These are phyloP conservation scores for Biscogniauxia sp. DNA, from an alignment of 2,329 filamentous ascomycete genomes.

Conservation along the genomic window DNA sequence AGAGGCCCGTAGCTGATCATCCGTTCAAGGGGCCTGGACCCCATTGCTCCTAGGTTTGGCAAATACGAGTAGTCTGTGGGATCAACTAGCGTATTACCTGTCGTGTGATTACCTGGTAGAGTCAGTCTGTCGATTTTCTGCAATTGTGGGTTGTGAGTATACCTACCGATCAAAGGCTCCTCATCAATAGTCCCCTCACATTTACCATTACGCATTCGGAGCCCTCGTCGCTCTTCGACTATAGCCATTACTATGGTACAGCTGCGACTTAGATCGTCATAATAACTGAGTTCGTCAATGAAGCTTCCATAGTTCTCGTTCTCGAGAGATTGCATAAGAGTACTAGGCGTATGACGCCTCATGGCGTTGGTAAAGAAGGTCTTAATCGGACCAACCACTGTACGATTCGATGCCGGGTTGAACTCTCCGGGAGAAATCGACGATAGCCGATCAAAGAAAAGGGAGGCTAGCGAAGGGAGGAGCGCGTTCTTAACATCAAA, in stretches of 20 bases:
- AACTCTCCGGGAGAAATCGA: slow-evolving; percentile 47
- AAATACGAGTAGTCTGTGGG: slow-evolving; percentile 53
- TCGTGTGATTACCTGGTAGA: slow-evolving; percentile 2
- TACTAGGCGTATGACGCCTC: slow-evolving; percentile 34
- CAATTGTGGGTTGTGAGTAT: neutral
- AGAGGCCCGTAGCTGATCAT: slow-evolving; percentile 50
- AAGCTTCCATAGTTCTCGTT: slow-evolving; percentile 51
- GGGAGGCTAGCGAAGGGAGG: slow-evolving; percentile 53
- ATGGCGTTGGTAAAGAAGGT: slow-evolving; percentile 47
- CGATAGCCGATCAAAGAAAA: slow-evolving; percentile 56
- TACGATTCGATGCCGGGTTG: slow-evolving; percentile 16
- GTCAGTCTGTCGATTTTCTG: slow-evolving; percentile 3
- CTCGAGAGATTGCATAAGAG: slow-evolving; percentile 49
- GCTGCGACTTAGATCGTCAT: slow-evolving; percentile 44
- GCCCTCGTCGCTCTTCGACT: slow-evolving; percentile 49
- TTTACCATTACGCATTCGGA: slow-evolving; percentile 41
- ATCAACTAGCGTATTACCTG: slow-evolving; percentile 34
- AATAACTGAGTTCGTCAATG: slow-evolving; percentile 44
- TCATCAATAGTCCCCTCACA: slow-evolving; percentile 39
- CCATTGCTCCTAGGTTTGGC: slow-evolving; percentile 43
- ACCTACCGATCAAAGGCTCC: slow-evolving; percentile 47
- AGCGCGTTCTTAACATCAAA: slow-evolving; percentile 57
- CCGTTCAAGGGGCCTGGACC: slow-evolving; percentile 40
- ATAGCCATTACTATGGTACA: slow-evolving; percentile 52
- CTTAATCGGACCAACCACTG: slow-evolving; percentile 41